These are phyloP conservation scores for Chamaenerion angustifolium DNA, from an alignment of 345 rosid species.

Conservation along the genomic window DNA sequence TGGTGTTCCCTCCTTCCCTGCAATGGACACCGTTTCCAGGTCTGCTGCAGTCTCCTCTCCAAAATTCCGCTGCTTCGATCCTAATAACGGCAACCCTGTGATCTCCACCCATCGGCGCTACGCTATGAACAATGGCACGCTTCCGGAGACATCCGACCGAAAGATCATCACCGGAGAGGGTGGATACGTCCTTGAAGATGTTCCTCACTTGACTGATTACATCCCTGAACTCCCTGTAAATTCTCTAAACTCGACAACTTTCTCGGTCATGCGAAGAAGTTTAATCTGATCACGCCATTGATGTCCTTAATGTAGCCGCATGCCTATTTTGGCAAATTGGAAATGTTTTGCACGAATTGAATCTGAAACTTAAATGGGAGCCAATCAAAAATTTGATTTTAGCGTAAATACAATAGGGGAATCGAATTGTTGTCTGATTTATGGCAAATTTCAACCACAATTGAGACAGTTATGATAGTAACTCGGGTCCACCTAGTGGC, in stretches of 20 bases:
- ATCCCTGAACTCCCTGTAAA: constrained; percentile 29
- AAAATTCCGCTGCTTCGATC: constrained; percentile 30
- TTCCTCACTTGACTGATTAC: constrained; percentile 38
- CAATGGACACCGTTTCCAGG: constrained; percentile 26
- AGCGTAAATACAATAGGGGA: no score
- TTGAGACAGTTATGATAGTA: no score
- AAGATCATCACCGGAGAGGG: constrained; percentile 22
- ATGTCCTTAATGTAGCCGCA: no score
- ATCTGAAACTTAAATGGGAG: no score
- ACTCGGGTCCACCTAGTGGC: no score
- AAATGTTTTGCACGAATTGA: no score
- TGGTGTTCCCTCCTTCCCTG: no score
- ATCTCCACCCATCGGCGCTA: constrained; percentile 6
- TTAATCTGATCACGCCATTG: not conserved
- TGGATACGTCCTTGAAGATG: constrained; percentile 43
- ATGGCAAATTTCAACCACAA: no score
- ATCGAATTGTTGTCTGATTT: no score
- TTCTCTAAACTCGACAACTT: not conserved
- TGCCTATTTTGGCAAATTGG: no score
- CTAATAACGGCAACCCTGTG: constrained; percentile 9
- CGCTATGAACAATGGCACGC: constrained; percentile 4
- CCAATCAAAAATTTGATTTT: no score
- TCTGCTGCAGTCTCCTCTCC: constrained; percentile 21
- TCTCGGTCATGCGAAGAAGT: not conserved
- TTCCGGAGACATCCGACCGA: constrained; percentile 7